A percentile compares a stretch with the other conserved stretches of the same genome.
phyloP scores from a whole-genome alignment of 208 protist genomes.

The Phytomonas sp. region DNA sequence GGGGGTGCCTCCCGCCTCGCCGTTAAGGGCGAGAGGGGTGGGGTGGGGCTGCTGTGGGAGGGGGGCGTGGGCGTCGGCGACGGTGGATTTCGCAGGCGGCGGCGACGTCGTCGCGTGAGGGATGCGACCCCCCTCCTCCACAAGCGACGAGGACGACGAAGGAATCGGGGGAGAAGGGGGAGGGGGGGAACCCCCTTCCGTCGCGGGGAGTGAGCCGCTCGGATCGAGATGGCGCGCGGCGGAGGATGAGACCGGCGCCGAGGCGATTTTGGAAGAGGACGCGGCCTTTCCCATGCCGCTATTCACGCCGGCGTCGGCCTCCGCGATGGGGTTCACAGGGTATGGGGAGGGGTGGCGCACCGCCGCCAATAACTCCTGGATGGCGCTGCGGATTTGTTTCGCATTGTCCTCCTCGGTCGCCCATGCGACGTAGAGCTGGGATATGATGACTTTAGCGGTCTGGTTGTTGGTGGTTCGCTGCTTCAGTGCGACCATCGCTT shows the following conservation, averaged over 20 bases:
- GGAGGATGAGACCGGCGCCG: background rate
- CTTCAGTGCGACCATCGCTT: background rate
- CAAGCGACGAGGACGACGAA: background rate
- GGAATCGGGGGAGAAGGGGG: background rate
- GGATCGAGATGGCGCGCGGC: background rate
- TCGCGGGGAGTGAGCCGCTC: background rate
- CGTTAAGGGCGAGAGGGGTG: slow-evolving; percentile 30
- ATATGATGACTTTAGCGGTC: slow-evolving; percentile 56
- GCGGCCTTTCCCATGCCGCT: background rate
- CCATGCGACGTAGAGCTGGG: slow-evolving; percentile 71
- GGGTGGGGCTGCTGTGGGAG: slow-evolving; percentile 13
- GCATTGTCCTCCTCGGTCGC: slow-evolving; percentile 37
- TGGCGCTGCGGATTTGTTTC: slow-evolving; percentile 35
- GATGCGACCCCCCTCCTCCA: background rate
- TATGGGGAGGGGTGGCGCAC: slow-evolving; percentile 6
- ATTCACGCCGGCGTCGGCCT: slow-evolving; percentile 8
- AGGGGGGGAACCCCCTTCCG: background rate
- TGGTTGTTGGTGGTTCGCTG: slow-evolving; percentile 9
- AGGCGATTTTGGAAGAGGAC: background rate
- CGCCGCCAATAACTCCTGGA: slow-evolving; percentile 30
- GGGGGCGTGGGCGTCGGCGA: background rate
- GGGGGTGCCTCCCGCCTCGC: background rate
- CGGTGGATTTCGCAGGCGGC: background rate
- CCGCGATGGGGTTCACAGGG: slow-evolving; percentile 6
- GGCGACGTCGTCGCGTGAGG: background rate